Conservation (phyloP, 805 yeast genomes). For the Kuraishia borneana region DNA sequence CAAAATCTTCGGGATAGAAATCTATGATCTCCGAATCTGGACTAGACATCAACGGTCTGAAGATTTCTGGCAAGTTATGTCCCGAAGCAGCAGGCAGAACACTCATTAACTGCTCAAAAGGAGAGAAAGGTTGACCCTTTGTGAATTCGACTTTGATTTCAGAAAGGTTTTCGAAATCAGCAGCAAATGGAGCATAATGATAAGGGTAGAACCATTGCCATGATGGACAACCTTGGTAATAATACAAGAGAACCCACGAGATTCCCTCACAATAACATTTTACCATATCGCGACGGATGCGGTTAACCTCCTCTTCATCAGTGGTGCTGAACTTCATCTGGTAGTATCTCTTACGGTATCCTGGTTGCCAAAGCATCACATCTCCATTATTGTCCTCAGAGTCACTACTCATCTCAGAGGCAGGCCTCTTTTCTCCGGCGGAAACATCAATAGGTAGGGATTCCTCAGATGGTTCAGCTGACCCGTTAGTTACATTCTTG, state of each 20-base stretch:
- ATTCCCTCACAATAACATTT: slow-evolving; percentile 83
- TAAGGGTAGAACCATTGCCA: slow-evolving; percentile 98
- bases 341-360: slow-evolving; percentile 78
- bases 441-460: slow-evolving; percentile 16
- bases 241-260: slow-evolving; percentile 90
- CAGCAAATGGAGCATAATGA: slow-evolving; percentile 96
- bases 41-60: slow-evolving; percentile 72
- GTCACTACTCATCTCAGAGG: slow-evolving; percentile 6
- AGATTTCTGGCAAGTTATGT: slow-evolving; percentile 72
- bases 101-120: slow-evolving; percentile 90
- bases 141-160: slow-evolving; percentile 43
- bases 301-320: slow-evolving; percentile 41
- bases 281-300: slow-evolving; percentile 48
- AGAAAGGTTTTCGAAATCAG: slow-evolving; percentile 56
- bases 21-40: slow-evolving; percentile 77
- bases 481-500: slow-evolving; percentile 17
- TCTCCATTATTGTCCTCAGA: slow-evolving; percentile 30
- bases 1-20: slow-evolving; percentile 81
- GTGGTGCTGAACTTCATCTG: slow-evolving; percentile 54
- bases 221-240: slow-evolving; percentile 96
- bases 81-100: slow-evolving; percentile 92
- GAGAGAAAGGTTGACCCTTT: slow-evolving; percentile 70
- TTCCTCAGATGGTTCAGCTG: slow-evolving; percentile 9
- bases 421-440: slow-evolving; percentile 7
- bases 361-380: slow-evolving; percentile 76